These are phyloP conservation scores for Auricularia auricula-judae DNA, from an alignment of 768 basidiomycete species.

Conservation along the genomic window DNA sequence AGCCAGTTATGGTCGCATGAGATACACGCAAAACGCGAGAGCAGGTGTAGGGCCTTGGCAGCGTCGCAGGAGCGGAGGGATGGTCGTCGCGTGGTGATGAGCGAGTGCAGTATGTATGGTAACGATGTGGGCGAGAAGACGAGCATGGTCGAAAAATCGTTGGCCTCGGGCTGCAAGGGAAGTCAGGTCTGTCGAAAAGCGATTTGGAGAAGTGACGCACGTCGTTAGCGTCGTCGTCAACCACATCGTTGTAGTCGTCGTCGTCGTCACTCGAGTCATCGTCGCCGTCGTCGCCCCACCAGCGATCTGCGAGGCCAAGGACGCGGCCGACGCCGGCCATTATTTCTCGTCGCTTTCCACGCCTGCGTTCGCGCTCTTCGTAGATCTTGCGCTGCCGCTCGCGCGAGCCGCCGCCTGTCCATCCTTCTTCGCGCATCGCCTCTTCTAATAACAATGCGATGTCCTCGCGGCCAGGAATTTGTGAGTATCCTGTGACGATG, in stretches of 20 bases:
- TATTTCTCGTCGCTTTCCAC: slow-evolving; percentile 41
- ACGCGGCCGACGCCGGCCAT: slow-evolving; percentile 47
- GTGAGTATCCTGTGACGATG: slow-evolving; percentile 75
- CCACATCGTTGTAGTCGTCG: slow-evolving; percentile 32
- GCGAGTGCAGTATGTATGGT: slow-evolving; percentile 66
- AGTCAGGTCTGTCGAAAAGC: slow-evolving; percentile 11
- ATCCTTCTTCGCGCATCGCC: slow-evolving; percentile 78
- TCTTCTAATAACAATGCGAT: slow-evolving; percentile 80
- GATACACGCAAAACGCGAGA: slow-evolving; percentile 85
- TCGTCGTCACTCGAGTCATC: slow-evolving; percentile 32
- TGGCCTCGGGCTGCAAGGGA: slow-evolving; percentile 48
- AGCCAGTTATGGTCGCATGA: slow-evolving; percentile 88
- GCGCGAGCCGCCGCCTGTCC: slow-evolving; percentile 70
- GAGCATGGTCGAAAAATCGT: slow-evolving; percentile 80
- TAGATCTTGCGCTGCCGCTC: slow-evolving; percentile 42
- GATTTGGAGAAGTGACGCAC: slow-evolving; percentile 21
- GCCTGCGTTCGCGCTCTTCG: slow-evolving; percentile 47
- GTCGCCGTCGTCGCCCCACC: slow-evolving; percentile 50
- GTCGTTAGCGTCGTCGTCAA: slow-evolving; percentile 32
- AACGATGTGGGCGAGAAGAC: slow-evolving; percentile 79
- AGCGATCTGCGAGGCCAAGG: slow-evolving; percentile 44
- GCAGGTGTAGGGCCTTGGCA: slow-evolving; percentile 83
- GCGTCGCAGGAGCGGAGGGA: slow-evolving; percentile 69
- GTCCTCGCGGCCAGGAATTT: slow-evolving; percentile 72
- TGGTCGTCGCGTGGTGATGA: slow-evolving; percentile 68